Evolutionary conservation across 139 green algal species (phyloP).

Genomic region (Tetraselmis chui): DNA sequence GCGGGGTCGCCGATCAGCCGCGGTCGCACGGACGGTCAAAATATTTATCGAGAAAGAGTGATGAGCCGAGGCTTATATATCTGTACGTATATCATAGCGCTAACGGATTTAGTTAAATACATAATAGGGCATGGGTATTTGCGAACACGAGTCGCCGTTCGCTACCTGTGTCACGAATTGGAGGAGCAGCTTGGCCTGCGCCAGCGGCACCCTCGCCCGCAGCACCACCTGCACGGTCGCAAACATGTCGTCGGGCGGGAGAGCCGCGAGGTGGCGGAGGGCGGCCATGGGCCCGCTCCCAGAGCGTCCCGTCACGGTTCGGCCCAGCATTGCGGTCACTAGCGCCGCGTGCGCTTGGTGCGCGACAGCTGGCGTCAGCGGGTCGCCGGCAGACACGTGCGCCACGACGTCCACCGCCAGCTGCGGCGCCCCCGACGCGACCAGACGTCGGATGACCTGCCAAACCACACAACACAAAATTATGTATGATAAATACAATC

Average conservation of each 20-base stretch:
- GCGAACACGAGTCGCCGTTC: too few relatives aligned
- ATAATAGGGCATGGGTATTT: too few relatives aligned
- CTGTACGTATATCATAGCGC: too few relatives aligned
- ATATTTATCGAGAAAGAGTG: too few relatives aligned
- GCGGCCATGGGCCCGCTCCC: not conserved
- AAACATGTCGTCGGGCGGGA: not conserved
- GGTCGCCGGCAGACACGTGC: not conserved
- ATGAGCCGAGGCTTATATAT: too few relatives aligned
- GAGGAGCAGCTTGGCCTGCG: not conserved
- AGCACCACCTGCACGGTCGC: not conserved
- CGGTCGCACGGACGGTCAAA: too few relatives aligned
- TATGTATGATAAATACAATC: too few relatives aligned
- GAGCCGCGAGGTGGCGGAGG: not conserved
- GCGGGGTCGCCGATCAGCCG: too few relatives aligned
- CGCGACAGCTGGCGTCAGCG: not conserved
- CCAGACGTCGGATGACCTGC: not conserved
- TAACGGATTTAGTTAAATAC: too few relatives aligned
- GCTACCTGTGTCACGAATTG: not conserved
- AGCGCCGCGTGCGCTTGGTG: not conserved
- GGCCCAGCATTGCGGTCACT: not conserved
- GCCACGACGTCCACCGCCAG: not conserved
- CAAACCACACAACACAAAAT: too few relatives aligned
- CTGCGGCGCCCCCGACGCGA: not conserved
- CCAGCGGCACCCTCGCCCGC: not conserved
- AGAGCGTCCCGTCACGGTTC: too few relatives aligned